These are phyloP conservation scores for Loxodes magnus DNA, from an alignment of 73 alveolate genomes.

Conservation along the genomic window DNA sequence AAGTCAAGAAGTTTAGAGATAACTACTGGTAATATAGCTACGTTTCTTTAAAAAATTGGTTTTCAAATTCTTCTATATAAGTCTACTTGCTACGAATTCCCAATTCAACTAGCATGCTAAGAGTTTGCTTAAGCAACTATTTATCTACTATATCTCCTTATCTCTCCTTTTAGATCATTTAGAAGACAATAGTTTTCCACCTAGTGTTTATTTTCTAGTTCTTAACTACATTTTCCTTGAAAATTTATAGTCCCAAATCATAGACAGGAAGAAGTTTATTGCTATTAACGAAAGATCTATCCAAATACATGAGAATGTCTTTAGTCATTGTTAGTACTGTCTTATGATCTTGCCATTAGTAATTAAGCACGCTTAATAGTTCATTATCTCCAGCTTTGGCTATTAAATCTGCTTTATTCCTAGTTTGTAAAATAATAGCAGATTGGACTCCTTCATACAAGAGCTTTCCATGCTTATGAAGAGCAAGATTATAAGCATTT, in stretches of 20 bases:
- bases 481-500: constrained; percentile 39
- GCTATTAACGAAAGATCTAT: constrained; percentile 39
- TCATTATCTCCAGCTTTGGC: constrained; percentile 13
- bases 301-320: constrained; percentile 54
- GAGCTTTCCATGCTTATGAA: constrained; percentile 42
- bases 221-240: constrained; percentile 22
- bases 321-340: constrained; percentile 35
- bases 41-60: constrained; percentile 26
- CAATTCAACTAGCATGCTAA: constrained; percentile 28
- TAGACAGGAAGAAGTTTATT: constrained; percentile 27
- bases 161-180: constrained; percentile 29
- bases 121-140: constrained; percentile 8
- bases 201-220: constrained; percentile 11
- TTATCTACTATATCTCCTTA: constrained; percentile 35
- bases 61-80: constrained; percentile 35
- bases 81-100: constrained; percentile 19
- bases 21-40: constrained; percentile 16
- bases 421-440: constrained; percentile 17
- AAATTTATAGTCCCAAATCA: constrained; percentile 21
- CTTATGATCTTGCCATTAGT: constrained; percentile 24
- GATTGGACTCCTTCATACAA: constrained; percentile 35
- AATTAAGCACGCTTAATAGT: constrained; percentile 15
- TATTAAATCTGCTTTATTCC: constrained; percentile 6
- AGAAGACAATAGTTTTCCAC: not conserved
- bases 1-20: constrained; percentile 8